Base-by-base conservation (phyloP, 768 basidiomycete genomes). In the Neoboletus magnificus region DNA sequence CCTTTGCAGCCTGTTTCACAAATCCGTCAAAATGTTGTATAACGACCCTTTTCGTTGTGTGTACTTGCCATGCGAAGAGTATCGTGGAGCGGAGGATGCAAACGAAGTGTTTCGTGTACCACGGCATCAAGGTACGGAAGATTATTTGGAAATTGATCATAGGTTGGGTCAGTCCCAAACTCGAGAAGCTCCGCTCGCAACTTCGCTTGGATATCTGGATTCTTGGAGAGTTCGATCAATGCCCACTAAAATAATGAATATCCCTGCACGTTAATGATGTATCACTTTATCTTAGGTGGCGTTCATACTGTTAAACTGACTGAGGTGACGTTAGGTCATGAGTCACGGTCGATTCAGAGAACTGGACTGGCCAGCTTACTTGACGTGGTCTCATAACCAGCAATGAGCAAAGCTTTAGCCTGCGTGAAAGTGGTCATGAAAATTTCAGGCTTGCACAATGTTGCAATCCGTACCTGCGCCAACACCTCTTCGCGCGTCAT, bases 111-210 rank as follows among this genome's bases (percentile, higher is more conserved):
- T 59, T 82, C 81, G 20, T 76, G 76, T 2, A 76, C 74, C 3
- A 80, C 72, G 0, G 79, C 77, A 62, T 84, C 81, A 10, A 86
- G 78, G 64, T 80, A 83, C 0, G 82, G 82, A 13, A 86, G 65
- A 10, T 55, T 71, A 5, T 76, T 74, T 3, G 71, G 74, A 1
- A 84, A 69, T 58, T 82, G 78, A 15, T 83, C 81, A 71, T 76
- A 83, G 3, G 77, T 79, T 15, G 82, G 81, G 61, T 85, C 82
- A 4, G 52, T 51, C 25, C 42, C 58, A n/a, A 73, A 62, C 8
- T 70, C 54, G 13, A 82, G 71, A 2, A 85, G 71, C 49, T 86
- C 83, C 5, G 76, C 70, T n/a, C 82, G 77, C 4, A 85, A 65
- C 43, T 72, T 75, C 15, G 70, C 58, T 64, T 85, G 83, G 22